Evolutionary conservation across 371 early-diverging fungal genomes (phyloP).

Genomic region (Dinochytrium kinnereticum): DNA sequence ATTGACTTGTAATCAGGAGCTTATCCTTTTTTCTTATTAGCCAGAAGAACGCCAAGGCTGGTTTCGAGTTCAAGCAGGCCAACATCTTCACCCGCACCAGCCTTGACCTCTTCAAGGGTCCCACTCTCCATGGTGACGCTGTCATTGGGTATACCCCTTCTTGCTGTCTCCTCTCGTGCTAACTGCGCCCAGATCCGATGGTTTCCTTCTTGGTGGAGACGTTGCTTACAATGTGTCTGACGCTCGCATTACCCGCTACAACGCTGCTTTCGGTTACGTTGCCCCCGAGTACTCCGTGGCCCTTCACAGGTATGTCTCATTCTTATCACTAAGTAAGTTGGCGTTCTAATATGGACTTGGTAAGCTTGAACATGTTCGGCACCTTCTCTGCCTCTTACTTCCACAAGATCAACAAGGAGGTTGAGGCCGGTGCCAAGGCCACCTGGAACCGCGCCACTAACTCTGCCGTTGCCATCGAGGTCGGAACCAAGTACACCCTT

Average conservation of each 20-base stretch:
- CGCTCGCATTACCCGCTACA: conserved; percentile 84
- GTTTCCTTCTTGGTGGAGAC: conserved; percentile 90
- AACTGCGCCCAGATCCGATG: conserved; percentile 67
- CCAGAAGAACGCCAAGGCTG: conserved; percentile 74
- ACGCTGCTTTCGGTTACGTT: conserved; percentile 82
- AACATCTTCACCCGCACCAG: conserved; percentile 72
- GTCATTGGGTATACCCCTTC: conserved; percentile 57
- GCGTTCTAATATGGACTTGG: conserved; percentile 3
- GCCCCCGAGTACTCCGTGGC: conserved; percentile 87
- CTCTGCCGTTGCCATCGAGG: conserved; percentile 82
- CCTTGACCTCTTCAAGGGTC: conserved; percentile 83
- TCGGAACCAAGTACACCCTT: conserved; percentile 92
- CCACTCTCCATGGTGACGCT: conserved; percentile 74
- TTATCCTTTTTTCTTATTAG: conserved; percentile 32
- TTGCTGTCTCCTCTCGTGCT: background rate
- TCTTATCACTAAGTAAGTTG: background rate
- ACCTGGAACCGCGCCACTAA: conserved; percentile 83
- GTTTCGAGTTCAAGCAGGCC: conserved; percentile 84
- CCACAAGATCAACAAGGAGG: conserved; percentile 87
- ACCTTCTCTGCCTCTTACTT: conserved; percentile 90
- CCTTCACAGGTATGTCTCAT: conserved; percentile 70
- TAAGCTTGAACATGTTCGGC: conserved; percentile 62
- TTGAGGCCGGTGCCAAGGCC: conserved; percentile 95
- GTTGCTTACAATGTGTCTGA: conserved; percentile 88
- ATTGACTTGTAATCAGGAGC: background rate